Conservation (phyloP, 352 stramenopile genomes). For the Discostella stelligera region DNA sequence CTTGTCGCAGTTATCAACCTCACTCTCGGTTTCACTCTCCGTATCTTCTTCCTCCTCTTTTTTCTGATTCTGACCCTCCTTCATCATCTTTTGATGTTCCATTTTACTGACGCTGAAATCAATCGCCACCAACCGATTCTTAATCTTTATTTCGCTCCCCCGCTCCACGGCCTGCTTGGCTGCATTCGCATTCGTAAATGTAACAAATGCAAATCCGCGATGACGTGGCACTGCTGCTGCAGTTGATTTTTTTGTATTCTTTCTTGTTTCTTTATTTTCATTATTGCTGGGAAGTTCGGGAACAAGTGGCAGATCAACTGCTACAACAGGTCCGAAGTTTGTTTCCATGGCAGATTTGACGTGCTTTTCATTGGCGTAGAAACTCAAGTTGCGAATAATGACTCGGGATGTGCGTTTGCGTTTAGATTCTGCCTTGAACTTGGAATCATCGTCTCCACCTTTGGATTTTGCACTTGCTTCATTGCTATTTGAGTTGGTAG, state of each 20-base stretch:
- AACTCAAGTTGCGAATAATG: conserved; percentile 79
- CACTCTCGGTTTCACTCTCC: conserved; percentile 28
- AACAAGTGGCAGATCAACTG: conserved; percentile 68
- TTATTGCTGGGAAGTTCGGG: conserved; percentile 19
- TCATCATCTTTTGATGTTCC: conserved; percentile 60
- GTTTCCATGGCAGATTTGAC: conserved; percentile 61
- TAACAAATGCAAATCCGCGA: conserved; percentile 94
- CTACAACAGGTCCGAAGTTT: conserved; percentile 63
- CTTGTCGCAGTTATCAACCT: conserved; percentile 26
- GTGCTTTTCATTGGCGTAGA: conserved; percentile 75
- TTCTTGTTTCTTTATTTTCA: conserved; percentile 14
- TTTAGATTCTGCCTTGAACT: conserved; percentile 21
- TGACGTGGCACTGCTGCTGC: conserved; percentile 38
- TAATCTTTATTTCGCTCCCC: conserved; percentile 59
- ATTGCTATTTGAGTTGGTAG: background rate
- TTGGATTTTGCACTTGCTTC: background rate
- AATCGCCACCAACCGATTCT: conserved; percentile 69
- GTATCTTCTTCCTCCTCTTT: conserved; percentile 43
- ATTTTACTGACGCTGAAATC: conserved; percentile 71
- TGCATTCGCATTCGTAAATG: conserved; percentile 87
- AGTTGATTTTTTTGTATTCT: background rate
- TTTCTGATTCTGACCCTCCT: conserved; percentile 28
- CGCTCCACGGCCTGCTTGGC: conserved; percentile 86
- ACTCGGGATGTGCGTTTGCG: conserved; percentile 66
- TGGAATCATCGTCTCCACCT: conserved; percentile 22